phyloP scores from a whole-genome alignment of 805 yeast genomes.

The Ogataea glucozyma region DNA sequence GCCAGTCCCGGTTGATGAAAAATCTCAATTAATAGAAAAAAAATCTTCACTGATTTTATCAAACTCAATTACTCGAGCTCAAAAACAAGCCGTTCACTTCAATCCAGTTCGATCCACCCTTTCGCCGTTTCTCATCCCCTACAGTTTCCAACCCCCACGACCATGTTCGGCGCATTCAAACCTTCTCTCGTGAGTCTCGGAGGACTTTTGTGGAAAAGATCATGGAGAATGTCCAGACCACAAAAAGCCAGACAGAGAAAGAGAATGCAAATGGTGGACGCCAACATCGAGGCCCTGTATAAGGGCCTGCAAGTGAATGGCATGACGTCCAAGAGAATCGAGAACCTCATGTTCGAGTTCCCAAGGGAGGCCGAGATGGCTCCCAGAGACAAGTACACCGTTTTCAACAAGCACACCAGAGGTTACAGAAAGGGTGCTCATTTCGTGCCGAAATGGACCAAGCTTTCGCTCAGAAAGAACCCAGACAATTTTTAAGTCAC shows the following conservation, averaged over 20 bases:
- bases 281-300: constrained; percentile 66
- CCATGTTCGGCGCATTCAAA: constrained; percentile 63
- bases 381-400: constrained; percentile 82
- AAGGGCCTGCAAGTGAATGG: constrained; percentile 44
- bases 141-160: neutral
- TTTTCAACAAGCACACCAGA: constrained; percentile 70
- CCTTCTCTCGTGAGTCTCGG: constrained; percentile 58
- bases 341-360: constrained; percentile 44
- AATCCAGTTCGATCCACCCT: neutral
- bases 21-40: too few species aligned
- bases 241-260: constrained; percentile 85
- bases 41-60: too few species aligned
- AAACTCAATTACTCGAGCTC: too few species aligned
- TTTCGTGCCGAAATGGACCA: constrained; percentile 90
- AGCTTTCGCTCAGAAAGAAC: constrained; percentile 72
- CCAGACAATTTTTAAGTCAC: constrained; percentile 61
- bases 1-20: too few species aligned
- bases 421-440: constrained; percentile 89
- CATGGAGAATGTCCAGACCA: constrained; percentile 74
- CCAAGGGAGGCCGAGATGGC: constrained; percentile 84
- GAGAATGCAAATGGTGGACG: constrained; percentile 80
- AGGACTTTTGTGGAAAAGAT: constrained; percentile 78
- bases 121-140: too few species aligned
- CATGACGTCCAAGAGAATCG: constrained; percentile 36
- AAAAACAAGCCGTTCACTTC: too few species aligned